phyloP scores from a whole-genome alignment of 305 asterid genomes.

The Salvia sclarea region DNA sequence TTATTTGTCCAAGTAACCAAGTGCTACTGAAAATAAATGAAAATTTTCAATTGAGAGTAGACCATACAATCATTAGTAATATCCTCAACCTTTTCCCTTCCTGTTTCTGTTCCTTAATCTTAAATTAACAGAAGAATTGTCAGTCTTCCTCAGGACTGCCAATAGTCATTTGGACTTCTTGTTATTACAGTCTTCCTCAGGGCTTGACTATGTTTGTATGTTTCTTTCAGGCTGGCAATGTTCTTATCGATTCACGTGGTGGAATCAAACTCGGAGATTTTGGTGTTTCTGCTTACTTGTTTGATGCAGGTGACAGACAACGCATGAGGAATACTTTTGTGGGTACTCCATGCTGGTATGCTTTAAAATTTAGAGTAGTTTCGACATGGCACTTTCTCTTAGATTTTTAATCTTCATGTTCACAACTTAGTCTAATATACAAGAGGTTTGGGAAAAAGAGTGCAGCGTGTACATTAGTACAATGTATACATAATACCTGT shows the following conservation, averaged over 20 bases:
- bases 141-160: constrained; percentile 7
- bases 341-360: constrained; percentile 99
- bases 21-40: background rate
- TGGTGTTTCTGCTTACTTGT: constrained; percentile 97
- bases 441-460: constrained; percentile 16
- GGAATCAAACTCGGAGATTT: constrained; percentile 94
- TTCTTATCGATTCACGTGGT: constrained; percentile 82
- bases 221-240: constrained; percentile 80
- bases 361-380: constrained; percentile 18
- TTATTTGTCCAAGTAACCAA: constrained; percentile 13
- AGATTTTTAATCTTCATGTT: constrained; percentile 1
- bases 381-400: constrained; percentile 12
- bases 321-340: constrained; percentile 94
- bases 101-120: background rate
- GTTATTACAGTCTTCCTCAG: constrained; percentile 11
- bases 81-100: background rate
- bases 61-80: background rate
- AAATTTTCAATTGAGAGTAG: background rate
- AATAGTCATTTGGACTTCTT: constrained; percentile 1
- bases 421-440: constrained; percentile 4
- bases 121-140: constrained; percentile 7
- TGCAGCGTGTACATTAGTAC: background rate
- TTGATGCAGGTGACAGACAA: constrained; percentile 94
- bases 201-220: constrained; percentile 9
- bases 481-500: background rate